phyloP scores from a whole-genome alignment of 805 yeast species.

The Vanderwaltozyma tropicalis region DNA sequence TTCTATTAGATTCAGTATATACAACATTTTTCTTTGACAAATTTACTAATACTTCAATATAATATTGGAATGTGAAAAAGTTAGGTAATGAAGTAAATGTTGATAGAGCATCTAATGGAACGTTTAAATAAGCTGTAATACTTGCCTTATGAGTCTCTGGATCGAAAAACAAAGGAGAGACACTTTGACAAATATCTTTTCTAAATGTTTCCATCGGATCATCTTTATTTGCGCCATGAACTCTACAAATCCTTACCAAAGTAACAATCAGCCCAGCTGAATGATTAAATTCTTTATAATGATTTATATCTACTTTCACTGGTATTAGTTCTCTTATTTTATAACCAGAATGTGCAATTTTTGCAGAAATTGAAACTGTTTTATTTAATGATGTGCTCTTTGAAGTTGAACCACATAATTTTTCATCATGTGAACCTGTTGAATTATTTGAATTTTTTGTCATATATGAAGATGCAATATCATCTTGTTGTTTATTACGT shows the following conservation, averaged over 20 bases:
- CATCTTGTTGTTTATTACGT: constrained; percentile 4
- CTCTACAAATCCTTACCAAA: constrained; percentile 66
- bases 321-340: constrained; percentile 74
- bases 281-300: constrained; percentile 59
- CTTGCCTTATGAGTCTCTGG: constrained; percentile 48
- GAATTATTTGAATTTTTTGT: constrained; percentile 19
- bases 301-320: constrained; percentile 53
- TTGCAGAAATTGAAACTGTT: constrained; percentile 35
- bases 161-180: constrained; percentile 71
- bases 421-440: constrained; percentile 11
- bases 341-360: constrained; percentile 54
- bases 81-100: constrained; percentile 53
- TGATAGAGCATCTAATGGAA: constrained; percentile 82
- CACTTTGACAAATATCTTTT: constrained; percentile 70
- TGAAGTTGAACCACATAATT: too few relatives aligned
- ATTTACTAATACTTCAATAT: constrained; percentile 74
- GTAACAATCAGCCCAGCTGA: constrained; percentile 70
- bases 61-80: constrained; percentile 72
- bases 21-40: constrained; percentile 49
- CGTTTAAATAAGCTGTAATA: constrained; percentile 50
- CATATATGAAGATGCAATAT: constrained; percentile 16
- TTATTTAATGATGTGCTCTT: constrained; percentile 8
- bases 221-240: constrained; percentile 40
- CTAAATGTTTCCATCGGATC: constrained; percentile 47
- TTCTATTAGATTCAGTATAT: constrained; percentile 24